Conservation (phyloP, 2,329 filamentous ascomycete genomes). For the Cadophora sp. region DNA sequence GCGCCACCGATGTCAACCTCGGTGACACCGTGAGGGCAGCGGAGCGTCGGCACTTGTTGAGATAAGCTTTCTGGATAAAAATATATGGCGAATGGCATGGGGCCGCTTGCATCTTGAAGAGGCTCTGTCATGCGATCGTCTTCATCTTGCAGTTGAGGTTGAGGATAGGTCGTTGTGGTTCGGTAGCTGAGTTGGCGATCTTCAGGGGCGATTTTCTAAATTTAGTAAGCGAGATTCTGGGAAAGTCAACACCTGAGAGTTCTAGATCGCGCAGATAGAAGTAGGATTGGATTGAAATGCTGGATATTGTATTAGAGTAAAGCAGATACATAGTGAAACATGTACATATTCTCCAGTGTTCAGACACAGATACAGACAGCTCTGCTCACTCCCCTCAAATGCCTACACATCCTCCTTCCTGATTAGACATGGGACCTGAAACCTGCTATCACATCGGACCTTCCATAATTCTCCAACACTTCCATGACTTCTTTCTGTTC, state of each 20-base stretch:
- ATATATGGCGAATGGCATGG: background rate
- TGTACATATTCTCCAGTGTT: background rate
- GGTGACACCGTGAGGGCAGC: slow-evolving; percentile 3
- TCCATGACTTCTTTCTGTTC: background rate
- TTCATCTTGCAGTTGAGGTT: slow-evolving; percentile 1
- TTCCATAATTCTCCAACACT: background rate
- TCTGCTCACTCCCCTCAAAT: too few relatives aligned
- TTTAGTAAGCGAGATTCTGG: background rate
- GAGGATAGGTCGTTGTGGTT: background rate
- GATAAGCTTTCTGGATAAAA: background rate
- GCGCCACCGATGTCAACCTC: slow-evolving; percentile 6
- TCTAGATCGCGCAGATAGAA: background rate
- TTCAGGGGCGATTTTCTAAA: slow-evolving; percentile 1
- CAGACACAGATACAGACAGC: too few relatives aligned
- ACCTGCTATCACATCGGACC: background rate
- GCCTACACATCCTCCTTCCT: background rate
- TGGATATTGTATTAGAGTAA: background rate
- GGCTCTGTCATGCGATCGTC: background rate
- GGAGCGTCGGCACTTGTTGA: background rate
- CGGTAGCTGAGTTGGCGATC: background rate
- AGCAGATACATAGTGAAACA: background rate
- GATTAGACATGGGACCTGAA: too few relatives aligned
- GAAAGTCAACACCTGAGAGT: background rate
- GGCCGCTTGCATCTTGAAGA: too few relatives aligned
- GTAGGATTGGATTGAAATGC: background rate